Evolutionary conservation across 148 eudicot species (phyloP), one percentile per base, ranked within the genome.

Genomic region (Polygonum aviculare): DNA sequence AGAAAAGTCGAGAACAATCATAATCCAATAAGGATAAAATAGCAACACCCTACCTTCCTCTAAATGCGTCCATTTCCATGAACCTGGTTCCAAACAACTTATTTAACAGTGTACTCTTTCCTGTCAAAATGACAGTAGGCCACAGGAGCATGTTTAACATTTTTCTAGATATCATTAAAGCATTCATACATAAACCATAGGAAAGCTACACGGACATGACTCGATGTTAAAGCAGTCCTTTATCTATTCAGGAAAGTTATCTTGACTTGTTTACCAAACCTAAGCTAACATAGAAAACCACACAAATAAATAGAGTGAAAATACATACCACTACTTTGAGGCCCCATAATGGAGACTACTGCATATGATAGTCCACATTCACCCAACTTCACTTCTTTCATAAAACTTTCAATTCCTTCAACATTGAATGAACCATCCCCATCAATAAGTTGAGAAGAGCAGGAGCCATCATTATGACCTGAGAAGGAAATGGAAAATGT

Each of bases 311-410:
- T 9, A 39, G 12, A 21, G 26, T 14, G 67, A 15, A 52, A 60
- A 40, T 69, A 73, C 86, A 83, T 84, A 95, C 98, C 98, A 78
- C 98, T 95, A 81, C 98, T 95, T 79, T 95, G 98, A 19, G 98
- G 98, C 50, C 98, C 98, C 98, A 95, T 92, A 79, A 95, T 95
- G 77, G 98, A 90, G 41, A 95, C 98, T 73, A 95, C 84, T 33
- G 98, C 97, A 81, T 95, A 95, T 48, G 97, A 92, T 82, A 95
- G 93, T 48, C 98, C 98, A 80, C 98, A 95, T 63, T 92, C 98
- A 12, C 86, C 85, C 79, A 95, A 82, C 80, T 85, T 95, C 59
- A 92, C 96, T 82, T 84, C 89, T 83, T 92, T 95, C 84, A 87
- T 69, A 80, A 95, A 92, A 22, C 33, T 79, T 3, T 90, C 97